phyloP scores from a whole-genome alignment of 2,329 filamentous ascomycete genomes.

The Mycosphaerelloides madeirae region DNA sequence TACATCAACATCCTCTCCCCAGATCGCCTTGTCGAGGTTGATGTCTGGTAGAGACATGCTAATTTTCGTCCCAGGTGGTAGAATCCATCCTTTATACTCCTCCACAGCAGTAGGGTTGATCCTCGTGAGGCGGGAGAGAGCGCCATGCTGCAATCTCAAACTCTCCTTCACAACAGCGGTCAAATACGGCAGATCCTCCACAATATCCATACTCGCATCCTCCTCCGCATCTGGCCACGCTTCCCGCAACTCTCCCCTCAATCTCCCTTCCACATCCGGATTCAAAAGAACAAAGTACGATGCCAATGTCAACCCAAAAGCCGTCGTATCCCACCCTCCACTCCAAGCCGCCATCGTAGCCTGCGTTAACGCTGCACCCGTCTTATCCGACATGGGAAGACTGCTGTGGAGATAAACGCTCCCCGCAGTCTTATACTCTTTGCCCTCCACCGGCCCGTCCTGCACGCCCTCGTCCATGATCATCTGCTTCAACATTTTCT shows the following conservation, averaged over 20 bases:
- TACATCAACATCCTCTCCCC: constrained; percentile 2
- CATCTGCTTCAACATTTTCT: constrained; percentile 9
- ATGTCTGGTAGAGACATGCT: constrained; percentile 6
- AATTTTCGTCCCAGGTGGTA: constrained; percentile 5
- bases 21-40: constrained; percentile 5
- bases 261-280: not conserved
- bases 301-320: constrained; percentile 4
- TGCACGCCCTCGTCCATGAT: constrained; percentile 6
- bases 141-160: constrained; percentile 9
- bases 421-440: constrained; percentile 8
- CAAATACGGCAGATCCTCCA: constrained; percentile 5
- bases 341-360: constrained; percentile 9
- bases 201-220: not conserved
- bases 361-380: constrained; percentile 1
- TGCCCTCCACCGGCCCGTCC: not conserved
- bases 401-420: constrained; percentile 9
- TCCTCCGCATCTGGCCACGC: constrained; percentile 5
- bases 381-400: constrained; percentile 5
- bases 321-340: constrained; percentile 11
- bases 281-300: constrained; percentile 2
- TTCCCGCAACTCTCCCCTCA: constrained; percentile 3
- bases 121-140: constrained; percentile 4
- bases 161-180: constrained; percentile 7
- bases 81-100: constrained; percentile 5
- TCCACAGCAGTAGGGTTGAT: constrained; percentile 2